These are phyloP conservation scores for Tylopilus subfusipes DNA, from an alignment of 768 basidiomycete species.

Conservation along the genomic window DNA sequence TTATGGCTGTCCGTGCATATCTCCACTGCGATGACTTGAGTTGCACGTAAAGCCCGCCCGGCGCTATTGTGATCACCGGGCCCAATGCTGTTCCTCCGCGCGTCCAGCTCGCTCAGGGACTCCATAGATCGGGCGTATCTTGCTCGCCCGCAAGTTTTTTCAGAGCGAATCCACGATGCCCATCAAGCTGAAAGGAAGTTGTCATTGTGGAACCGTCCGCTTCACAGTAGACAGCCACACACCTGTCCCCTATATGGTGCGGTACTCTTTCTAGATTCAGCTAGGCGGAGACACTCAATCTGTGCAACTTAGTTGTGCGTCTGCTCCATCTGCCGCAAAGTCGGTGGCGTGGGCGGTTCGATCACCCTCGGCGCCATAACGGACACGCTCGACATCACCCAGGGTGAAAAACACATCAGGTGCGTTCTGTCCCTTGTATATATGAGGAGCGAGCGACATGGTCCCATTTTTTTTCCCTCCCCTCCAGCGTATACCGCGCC, in stretches of 20 bases:
- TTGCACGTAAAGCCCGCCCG: too few species aligned
- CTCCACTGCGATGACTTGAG: too few species aligned
- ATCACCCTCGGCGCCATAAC: conserved; percentile 59
- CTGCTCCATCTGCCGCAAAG: conserved; percentile 71
- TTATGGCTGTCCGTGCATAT: too few species aligned
- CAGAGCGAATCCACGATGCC: too few species aligned
- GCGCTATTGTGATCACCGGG: too few species aligned
- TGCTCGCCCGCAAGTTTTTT: too few species aligned
- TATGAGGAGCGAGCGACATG: too few species aligned
- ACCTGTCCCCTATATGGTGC: conserved; percentile 60
- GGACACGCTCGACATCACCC: conserved; percentile 47
- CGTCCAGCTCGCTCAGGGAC: too few species aligned
- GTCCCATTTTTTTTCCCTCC: background rate
- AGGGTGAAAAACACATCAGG: conserved; percentile 55
- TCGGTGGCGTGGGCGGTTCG: conserved; percentile 61
- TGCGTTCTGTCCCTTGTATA: conserved; percentile 18
- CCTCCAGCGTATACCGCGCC: conserved; percentile 64
- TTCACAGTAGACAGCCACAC: conserved; percentile 45
- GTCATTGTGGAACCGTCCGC: conserved; percentile 35
- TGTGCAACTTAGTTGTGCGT: conserved; percentile 43
- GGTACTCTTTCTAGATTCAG: background rate
- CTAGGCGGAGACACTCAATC: background rate
- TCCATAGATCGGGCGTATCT: too few species aligned
- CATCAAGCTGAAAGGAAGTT: conserved; percentile 43
- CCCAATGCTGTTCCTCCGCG: too few species aligned